phyloP scores from a whole-genome alignment of 2,329 filamentous ascomycete genomes.

The Aspergillus felis region DNA sequence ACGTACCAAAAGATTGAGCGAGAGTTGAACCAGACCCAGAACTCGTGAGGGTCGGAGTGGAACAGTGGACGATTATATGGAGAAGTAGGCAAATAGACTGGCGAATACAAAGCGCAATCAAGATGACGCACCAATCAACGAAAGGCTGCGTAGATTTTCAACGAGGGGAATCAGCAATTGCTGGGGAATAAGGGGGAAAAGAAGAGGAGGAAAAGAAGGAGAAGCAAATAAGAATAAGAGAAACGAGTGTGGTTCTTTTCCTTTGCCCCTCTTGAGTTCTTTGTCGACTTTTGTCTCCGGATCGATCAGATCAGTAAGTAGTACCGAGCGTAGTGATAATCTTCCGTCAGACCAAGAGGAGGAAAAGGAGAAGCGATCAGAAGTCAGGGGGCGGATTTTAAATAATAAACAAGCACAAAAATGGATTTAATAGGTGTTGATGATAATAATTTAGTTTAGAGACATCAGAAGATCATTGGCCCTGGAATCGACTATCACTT shows the following conservation, averaged over 20 bases:
- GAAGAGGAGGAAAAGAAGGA: conserved; percentile 7
- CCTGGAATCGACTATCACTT: not conserved
- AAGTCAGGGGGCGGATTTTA: conserved; percentile 3
- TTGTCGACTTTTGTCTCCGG: not conserved
- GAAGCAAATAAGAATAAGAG: conserved; percentile 1
- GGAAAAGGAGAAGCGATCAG: conserved; percentile 3
- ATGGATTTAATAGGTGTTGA: not conserved
- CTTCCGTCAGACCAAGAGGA: not conserved
- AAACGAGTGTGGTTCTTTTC: not conserved
- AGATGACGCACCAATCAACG: not conserved
- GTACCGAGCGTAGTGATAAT: not conserved
- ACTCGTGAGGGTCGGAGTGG: not conserved
- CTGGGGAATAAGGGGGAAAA: not conserved
- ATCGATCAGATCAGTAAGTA: not conserved
- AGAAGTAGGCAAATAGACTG: not conserved
- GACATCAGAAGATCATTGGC: not conserved
- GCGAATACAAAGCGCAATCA: not conserved
- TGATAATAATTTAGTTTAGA: not conserved
- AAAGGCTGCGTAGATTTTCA: not conserved
- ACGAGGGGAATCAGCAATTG: not conserved
- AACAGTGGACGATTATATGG: not conserved
- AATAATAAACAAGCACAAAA: not conserved
- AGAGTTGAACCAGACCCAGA: not conserved
- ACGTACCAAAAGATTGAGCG: not conserved
- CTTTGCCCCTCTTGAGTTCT: not conserved